Evolutionary conservation across 306 rosid species (phyloP), one percentile per base, ranked within the genome.

Genomic region (Medicago lupulina): DNA sequence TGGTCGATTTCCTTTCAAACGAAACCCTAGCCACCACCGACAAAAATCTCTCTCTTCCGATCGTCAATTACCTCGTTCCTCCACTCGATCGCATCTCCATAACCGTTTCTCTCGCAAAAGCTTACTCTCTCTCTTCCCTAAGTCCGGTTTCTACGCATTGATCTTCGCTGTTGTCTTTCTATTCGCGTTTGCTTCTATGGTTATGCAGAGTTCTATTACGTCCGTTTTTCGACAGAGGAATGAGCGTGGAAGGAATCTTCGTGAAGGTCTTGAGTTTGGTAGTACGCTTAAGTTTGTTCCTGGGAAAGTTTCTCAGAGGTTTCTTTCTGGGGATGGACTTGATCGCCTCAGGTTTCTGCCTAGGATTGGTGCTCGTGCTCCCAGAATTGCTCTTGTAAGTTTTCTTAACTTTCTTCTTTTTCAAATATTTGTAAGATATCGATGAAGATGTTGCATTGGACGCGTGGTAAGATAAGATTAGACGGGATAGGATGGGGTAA

Each of bases 381-480:
- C 99, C 3, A 83, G 96, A 75, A 79, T 95, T 60, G 99, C 99
- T 82, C 82, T 95, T 16, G 99, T 95, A 80, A 90, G 99, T 88
- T 78, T 65, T 8, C 5, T 80, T 71, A 73, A 73, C 55, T 44
- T 13, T 17, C 14, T 53, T 63, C 16, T 59, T 49, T 34, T 49
- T 28, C 31, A 3, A 28, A 28, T 28, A 28, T 28, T 1, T 28
- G 31, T 3, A 28, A 28, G 31, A 25, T 25, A 21, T 21, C 23
- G 23, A 21, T 23, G 28, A 23, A 23, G 31, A 28, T 28, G 31
- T 3, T 28, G 31, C 31, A 28, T 28, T 28, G 4, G 31, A 28
- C 3, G 31, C 3, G 31, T 28, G 31, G 31, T 28, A 28, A 28
- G 31, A 28, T 28, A 28, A 28, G 31, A 28, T 28, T 28, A 28